Evolutionary conservation across 192 early-diverging fungal species (phyloP).

Genomic region (Coemansia sp.): DNA sequence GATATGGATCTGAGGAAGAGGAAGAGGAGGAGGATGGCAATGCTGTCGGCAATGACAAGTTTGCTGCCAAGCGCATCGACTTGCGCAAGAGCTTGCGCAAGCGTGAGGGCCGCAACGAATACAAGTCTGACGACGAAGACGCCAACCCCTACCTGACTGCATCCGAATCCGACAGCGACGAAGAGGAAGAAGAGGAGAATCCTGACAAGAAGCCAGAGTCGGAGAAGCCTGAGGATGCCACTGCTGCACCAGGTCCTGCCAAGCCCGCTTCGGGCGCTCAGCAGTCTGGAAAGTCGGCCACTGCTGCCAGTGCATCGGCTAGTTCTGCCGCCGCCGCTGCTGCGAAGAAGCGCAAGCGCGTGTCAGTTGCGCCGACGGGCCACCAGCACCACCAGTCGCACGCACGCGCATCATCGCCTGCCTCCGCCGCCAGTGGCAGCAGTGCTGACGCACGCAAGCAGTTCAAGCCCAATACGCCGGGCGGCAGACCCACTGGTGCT

Average conservation of each 20-base stretch:
- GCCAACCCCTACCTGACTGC: slow-evolving; percentile 51
- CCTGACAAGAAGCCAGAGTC: slow-evolving; percentile 9
- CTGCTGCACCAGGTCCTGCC: neutral
- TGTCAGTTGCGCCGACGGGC: slow-evolving; percentile 18
- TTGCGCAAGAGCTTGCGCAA: slow-evolving; percentile 68
- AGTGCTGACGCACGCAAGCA: slow-evolving; percentile 29
- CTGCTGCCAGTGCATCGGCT: neutral
- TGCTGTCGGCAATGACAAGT: slow-evolving; percentile 17
- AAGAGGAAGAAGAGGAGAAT: slow-evolving; percentile 39
- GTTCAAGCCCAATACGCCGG: slow-evolving; percentile 1
- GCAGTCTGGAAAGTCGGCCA: neutral
- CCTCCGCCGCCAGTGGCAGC: slow-evolving; percentile 8
- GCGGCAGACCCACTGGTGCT: neutral
- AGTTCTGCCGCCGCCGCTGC: slow-evolving; percentile 1
- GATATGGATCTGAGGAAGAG: slow-evolving; percentile 31
- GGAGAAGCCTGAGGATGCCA: slow-evolving; percentile 7
- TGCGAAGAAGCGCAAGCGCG: slow-evolving; percentile 57
- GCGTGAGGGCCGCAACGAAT: slow-evolving; percentile 58
- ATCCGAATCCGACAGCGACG: slow-evolving; percentile 46
- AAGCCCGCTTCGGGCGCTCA: slow-evolving; percentile 2
- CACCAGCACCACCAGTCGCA: slow-evolving; percentile 20
- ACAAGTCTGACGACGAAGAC: slow-evolving; percentile 37
- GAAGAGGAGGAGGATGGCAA: slow-evolving; percentile 50
- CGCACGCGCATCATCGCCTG: slow-evolving; percentile 17
- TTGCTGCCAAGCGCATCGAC: slow-evolving; percentile 52